A percentile compares a stretch with the other conserved stretches of the same genome.
Evolutionary conservation across 352 stramenopile genomes (phyloP).

Genomic region (Hyaloperonospora arabidopsidis): DNA sequence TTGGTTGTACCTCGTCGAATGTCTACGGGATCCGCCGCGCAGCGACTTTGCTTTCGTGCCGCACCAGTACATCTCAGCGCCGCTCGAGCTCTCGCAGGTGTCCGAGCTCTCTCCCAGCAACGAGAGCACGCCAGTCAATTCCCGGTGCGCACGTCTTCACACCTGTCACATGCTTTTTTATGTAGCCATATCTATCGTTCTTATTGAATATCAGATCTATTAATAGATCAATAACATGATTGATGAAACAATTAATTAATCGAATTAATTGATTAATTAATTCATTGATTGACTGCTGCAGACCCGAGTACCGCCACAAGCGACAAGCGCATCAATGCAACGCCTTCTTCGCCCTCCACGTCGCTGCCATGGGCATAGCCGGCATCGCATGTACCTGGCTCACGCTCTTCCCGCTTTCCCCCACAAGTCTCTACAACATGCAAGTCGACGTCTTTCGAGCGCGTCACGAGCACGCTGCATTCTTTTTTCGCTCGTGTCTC

Average conservation of each 20-base stretch:
- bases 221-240: no score
- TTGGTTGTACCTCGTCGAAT: conserved; percentile 60
- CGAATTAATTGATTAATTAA: no score
- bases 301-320: conserved; percentile 26
- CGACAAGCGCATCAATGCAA: conserved; percentile 31
- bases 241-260: no score
- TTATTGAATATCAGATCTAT: no score
- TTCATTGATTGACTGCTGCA: conserved; percentile 6
- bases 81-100: conserved; percentile 28
- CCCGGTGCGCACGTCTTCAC: conserved; percentile 11
- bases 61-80: conserved; percentile 64
- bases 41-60: conserved; percentile 80
- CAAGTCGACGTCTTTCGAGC: conserved; percentile 76
- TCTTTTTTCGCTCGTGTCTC: conserved; percentile 63
- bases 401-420: conserved; percentile 61
- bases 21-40: conserved; percentile 54
- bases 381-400: conserved; percentile 49
- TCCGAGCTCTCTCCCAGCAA: conserved; percentile 37
- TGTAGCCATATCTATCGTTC: no score
- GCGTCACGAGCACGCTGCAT: conserved; percentile 56
- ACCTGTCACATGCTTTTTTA: not conserved
- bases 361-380: conserved; percentile 39
- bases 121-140: conserved; percentile 68
- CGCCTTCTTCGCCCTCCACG: conserved; percentile 52
- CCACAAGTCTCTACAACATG: conserved; percentile 72